Evolutionary conservation across 2,329 filamentous ascomycete genomes (phyloP), one percentile per base, ranked within the genome.

Genomic region (Alternaria angustiovoidea): DNA sequence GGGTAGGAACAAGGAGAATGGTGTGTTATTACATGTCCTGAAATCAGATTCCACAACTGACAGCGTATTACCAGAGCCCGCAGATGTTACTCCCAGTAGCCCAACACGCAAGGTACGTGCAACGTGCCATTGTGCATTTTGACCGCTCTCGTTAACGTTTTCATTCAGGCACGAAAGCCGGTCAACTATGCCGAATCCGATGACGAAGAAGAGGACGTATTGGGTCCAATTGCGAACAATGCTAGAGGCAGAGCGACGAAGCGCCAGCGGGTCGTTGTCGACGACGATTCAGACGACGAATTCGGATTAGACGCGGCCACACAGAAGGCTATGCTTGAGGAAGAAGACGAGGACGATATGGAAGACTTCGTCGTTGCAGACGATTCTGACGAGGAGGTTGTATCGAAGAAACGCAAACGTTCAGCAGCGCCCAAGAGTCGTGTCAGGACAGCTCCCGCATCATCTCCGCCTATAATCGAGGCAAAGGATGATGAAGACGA

Each of bases 321-420:
- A 36, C 87, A 87, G 14, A 85, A 83, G 44, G 85, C 85, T 38
- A 78, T 83, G 75, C 68, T 77, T 61, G 84, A 86, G 46, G 85
- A 88, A 43, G 85, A 88, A 44, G 85, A 88, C n/a, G 92, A 95
- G 54, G 85, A 88, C 20, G 92, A 95, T 53, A 88, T 96, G 81
- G 92, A 90, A 62, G 91, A 97, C 75, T 98, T 98, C 71, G 84
- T 98, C 24, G 93, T 91, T 5, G 88, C 91, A 0, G 94, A 97
- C 70, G 92, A 96, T 42, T 94, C 92, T 0, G 93, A 96, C 48
- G 91, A 88, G 73, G 84, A 63, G 66, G 82, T 69, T 75, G 78
- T 84, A 24, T 82, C 90, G 0, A 91, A 88, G 74, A 97, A 96
- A 80, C 82, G 90, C 57, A 86, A 85, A 70, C 85, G 90, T n/a